Conservation (phyloP, 805 yeast genomes). For the Ogataea nitratoaversa region DNA sequence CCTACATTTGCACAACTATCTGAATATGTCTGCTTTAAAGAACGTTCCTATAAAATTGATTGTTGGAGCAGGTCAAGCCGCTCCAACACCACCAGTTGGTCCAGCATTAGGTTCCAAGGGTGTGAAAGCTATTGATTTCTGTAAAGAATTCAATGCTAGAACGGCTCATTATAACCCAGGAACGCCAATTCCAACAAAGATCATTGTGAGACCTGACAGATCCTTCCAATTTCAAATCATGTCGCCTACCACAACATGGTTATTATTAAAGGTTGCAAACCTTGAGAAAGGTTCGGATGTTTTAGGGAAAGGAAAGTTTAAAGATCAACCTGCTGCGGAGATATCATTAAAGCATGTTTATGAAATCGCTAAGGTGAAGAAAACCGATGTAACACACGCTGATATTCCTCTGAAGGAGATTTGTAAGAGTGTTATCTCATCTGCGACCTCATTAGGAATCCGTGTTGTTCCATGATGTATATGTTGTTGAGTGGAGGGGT, state of each 20-base stretch:
- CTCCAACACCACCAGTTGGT: conserved; percentile 98
- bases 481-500: background rate
- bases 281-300: conserved; percentile 73
- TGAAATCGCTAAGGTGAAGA: conserved; percentile 91
- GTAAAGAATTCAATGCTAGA: conserved; percentile 97
- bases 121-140: conserved; percentile 96
- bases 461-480: conserved; percentile 44
- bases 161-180: conserved; percentile 86
- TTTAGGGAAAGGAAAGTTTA: conserved; percentile 59
- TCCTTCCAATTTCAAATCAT: conserved; percentile 80
- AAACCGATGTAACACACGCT: conserved; percentile 77
- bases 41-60: conserved; percentile 78
- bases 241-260: conserved; percentile 88
- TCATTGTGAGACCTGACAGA: conserved; percentile 90
- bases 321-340: conserved; percentile 29
- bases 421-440: conserved; percentile 76
- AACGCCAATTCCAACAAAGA: conserved; percentile 80
- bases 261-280: conserved; percentile 77
- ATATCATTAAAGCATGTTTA: conserved; percentile 82
- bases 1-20: no score
- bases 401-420: conserved; percentile 67
- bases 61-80: conserved; percentile 97
- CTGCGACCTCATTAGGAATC: conserved; percentile 89
- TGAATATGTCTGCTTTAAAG: conserved; percentile 34
- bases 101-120: conserved; percentile 99